A percentile compares a stretch with the other conserved stretches of the same genome.
phyloP scores from a whole-genome alignment of 345 rosid genomes.

The Arabis alpina region DNA sequence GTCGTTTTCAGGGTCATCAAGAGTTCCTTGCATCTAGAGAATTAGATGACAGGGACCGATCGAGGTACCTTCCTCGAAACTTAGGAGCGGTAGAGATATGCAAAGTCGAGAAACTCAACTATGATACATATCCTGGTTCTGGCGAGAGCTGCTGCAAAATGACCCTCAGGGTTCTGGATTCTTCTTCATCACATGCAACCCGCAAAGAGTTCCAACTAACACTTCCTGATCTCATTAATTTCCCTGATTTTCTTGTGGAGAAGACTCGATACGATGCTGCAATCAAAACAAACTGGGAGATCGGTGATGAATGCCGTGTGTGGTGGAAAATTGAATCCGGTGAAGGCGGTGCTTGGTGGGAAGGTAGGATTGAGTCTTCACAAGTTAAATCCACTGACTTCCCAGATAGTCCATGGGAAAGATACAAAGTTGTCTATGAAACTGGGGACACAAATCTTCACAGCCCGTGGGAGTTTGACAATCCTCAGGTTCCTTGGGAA shows the following conservation, averaged over 20 bases:
- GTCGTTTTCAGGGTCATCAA: conserved; percentile 79
- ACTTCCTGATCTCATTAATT: conserved; percentile 74
- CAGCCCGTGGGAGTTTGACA: conserved; percentile 97
- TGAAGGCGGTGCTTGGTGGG: conserved; percentile 90
- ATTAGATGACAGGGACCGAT: conserved; percentile 61
- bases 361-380: conserved; percentile 63
- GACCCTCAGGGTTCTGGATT: conserved; percentile 76
- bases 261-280: conserved; percentile 84
- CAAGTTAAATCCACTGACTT: conserved; percentile 70
- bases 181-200: conserved; percentile 53
- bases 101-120: conserved; percentile 71
- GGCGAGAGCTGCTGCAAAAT: conserved; percentile 97
- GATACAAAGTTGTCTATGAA: conserved; percentile 59
- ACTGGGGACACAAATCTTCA: conserved; percentile 61
- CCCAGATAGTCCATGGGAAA: conserved; percentile 96
- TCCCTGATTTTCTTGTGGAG: conserved; percentile 92
- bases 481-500: conserved; percentile 59
- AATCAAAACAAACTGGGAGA: conserved; percentile 64
- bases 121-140: conserved; percentile 81
- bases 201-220: conserved; percentile 67
- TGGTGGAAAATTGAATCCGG: conserved; percentile 85
- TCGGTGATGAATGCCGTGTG: conserved; percentile 73
- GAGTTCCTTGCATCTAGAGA: conserved; percentile 55
- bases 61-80: conserved; percentile 59
- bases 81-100: conserved; percentile 80